Evolutionary conservation across 2,329 filamentous ascomycete genomes (phyloP).

Genomic region (Cercospora sojina): DNA sequence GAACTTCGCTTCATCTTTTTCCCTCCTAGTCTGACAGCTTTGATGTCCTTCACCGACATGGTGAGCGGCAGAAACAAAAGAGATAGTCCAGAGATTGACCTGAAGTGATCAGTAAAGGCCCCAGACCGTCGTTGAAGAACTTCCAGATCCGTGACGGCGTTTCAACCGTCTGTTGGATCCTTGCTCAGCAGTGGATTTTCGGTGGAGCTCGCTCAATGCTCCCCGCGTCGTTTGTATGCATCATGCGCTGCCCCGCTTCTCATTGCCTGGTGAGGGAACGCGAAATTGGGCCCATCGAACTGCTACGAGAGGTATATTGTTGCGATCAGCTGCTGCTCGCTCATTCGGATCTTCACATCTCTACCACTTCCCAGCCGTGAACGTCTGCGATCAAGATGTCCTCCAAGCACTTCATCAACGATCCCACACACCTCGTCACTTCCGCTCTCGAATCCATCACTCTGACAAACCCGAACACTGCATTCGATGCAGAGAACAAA

Average conservation of each 20-base stretch:
- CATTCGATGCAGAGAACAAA: conserved; percentile 76
- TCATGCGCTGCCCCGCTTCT: conserved; percentile 7
- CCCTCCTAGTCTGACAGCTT: background rate
- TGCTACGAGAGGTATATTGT: background rate
- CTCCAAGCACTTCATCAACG: conserved; percentile 83
- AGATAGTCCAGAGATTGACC: background rate
- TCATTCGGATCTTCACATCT: background rate
- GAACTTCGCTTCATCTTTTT: conserved; percentile 7
- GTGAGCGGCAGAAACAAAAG: background rate
- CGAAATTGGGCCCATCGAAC: background rate
- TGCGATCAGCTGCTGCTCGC: background rate
- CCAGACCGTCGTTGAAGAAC: background rate
- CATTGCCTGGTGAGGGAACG: background rate
- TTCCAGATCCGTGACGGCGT: background rate
- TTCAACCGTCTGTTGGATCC: background rate
- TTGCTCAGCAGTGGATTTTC: background rate
- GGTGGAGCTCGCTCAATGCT: conserved; percentile 4
- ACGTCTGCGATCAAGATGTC: conserved; percentile 13
- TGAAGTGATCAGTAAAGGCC: background rate
- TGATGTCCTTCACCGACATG: background rate
- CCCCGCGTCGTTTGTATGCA: conserved; percentile 7
- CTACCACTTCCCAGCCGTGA: background rate
- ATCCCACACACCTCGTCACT: conserved; percentile 74
- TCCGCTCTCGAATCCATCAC: conserved; percentile 75
- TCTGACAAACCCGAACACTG: conserved; percentile 78